Conservation (phyloP, 257 asterid genomes). For the Nicotiana paniculata region DNA sequence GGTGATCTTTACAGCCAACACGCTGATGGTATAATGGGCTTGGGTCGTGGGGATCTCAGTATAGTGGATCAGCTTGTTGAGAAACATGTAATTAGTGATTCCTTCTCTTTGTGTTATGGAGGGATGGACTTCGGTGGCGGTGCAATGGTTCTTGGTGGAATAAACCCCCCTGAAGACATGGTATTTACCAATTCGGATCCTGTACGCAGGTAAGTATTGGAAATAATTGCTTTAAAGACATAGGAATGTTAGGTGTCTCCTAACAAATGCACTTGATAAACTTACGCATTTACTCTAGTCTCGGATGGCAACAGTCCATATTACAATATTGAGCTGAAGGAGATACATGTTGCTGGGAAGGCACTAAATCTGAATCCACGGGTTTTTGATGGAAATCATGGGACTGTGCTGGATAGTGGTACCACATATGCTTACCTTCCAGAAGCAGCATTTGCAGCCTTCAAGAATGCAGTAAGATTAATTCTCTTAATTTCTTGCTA, state of each 20-base stretch:
- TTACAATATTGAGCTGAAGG: constrained; percentile 96
- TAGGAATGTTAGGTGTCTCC: constrained; percentile 68
- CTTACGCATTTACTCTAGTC: constrained; percentile 99
- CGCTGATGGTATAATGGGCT: constrained; percentile 99
- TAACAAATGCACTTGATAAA: constrained; percentile 82
- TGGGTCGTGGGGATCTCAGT: constrained; percentile 98
- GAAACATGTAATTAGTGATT: constrained; percentile 76
- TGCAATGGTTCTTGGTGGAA: constrained; percentile 96
- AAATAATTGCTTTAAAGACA: constrained; percentile 26
- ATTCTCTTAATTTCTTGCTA: constrained; percentile 12
- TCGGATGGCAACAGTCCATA: constrained; percentile 99
- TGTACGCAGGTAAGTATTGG: constrained; percentile 71
- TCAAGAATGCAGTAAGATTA: constrained; percentile 80
- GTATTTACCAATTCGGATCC: constrained; percentile 79
- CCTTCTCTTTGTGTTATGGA: constrained; percentile 94
- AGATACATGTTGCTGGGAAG: constrained; percentile 96
- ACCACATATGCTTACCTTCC: constrained; percentile 98
- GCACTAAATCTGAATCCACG: constrained; percentile 48
- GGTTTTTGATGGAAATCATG: constrained; percentile 84
- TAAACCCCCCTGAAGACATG: constrained; percentile 75
- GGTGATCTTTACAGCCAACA: constrained; percentile 97
- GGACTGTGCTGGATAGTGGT: constrained; percentile 93
- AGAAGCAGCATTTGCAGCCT: constrained; percentile 73
- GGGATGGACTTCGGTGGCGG: constrained; percentile 99
- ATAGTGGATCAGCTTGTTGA: constrained; percentile 95